These are phyloP conservation scores for Middelhovenomyces tepae DNA, from an alignment of 805 yeast genomes.

Conservation along the genomic window DNA sequence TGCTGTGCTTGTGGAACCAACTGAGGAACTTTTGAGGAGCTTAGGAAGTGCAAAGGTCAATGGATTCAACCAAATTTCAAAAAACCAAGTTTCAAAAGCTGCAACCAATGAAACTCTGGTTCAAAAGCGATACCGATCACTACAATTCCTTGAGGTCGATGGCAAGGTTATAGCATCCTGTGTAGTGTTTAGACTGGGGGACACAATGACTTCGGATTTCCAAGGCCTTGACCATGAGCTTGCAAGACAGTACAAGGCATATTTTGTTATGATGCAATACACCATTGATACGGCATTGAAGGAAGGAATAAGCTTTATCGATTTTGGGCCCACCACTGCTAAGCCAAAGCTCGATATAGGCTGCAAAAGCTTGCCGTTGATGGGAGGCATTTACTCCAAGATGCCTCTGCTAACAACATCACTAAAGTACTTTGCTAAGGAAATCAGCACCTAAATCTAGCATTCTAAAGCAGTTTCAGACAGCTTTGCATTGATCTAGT, in stretches of 20 bases:
- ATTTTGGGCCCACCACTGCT: slow-evolving; percentile 39
- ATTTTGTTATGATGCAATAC: slow-evolving; percentile 41
- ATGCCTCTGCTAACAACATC: no score
- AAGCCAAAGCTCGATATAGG: slow-evolving; percentile 37
- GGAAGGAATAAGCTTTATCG: slow-evolving; percentile 33
- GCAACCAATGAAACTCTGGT: no score
- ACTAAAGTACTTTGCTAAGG: no score
- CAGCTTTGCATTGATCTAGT: no score
- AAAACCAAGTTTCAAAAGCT: no score
- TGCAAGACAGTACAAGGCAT: slow-evolving; percentile 34
- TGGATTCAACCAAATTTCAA: no score
- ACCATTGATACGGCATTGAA: slow-evolving; percentile 34
- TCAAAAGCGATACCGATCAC: slow-evolving; percentile 24
- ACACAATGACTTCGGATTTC: slow-evolving; percentile 37
- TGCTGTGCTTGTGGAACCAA: slow-evolving; percentile 31
- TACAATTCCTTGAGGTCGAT: slow-evolving; percentile 32
- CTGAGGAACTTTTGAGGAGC: slow-evolving; percentile 24
- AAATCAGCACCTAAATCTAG: no score
- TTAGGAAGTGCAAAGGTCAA: slow-evolving; percentile 25
- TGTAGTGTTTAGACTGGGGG: slow-evolving; percentile 35
- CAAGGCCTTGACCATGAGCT: slow-evolving; percentile 36
- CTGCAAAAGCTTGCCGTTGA: slow-evolving; percentile 29
- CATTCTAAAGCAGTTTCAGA: no score
- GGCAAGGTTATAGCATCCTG: slow-evolving; percentile 34
- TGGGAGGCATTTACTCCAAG: slow-evolving; percentile 30